Percentiles rank a stretch among this genome's conserved stretches.
These are phyloP conservation scores for Schizothecium vesticola DNA, from an alignment of 495 filamentous ascomycete genomes.

Conservation along the genomic window DNA sequence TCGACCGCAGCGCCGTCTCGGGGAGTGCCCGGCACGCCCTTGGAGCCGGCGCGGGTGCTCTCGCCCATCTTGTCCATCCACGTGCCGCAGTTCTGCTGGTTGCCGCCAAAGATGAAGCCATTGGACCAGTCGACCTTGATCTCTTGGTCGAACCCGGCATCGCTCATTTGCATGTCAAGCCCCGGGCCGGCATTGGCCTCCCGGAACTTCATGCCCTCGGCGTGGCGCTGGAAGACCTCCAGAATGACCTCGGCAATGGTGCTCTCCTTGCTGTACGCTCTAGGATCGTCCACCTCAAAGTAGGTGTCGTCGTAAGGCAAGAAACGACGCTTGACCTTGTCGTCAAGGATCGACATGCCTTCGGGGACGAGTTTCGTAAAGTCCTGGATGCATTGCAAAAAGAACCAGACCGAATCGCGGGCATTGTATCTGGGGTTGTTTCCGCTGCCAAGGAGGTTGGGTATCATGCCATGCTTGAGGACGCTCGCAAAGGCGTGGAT, in stretches of 20 bases:
- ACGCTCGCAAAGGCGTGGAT: constrained; percentile 95
- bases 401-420: constrained; percentile 96
- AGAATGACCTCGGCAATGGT: constrained; percentile 85
- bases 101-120: constrained; percentile 90
- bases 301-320: constrained; percentile 91
- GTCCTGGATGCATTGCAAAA: constrained; percentile 90
- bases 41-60: constrained; percentile 80
- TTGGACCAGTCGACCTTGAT: constrained; percentile 89
- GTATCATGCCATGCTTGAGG: constrained; percentile 97
- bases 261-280: constrained; percentile 78
- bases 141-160: constrained; percentile 85
- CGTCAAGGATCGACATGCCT: constrained; percentile 67
- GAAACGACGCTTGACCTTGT: constrained; percentile 79
- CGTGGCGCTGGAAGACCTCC: constrained; percentile 88
- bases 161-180: constrained; percentile 89
- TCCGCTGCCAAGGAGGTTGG: constrained; percentile 84
- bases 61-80: constrained; percentile 99
- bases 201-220: constrained; percentile 78
- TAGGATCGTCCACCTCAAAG: constrained; percentile 72
- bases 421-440: constrained; percentile 94
- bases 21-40: constrained; percentile 93
- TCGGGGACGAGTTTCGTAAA: constrained; percentile 79
- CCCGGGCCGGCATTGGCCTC: constrained; percentile 89
- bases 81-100: constrained; percentile 90
- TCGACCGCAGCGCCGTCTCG: constrained; percentile 93